Conservation (phyloP, 352 stramenopile species). For the Aphanomyces stellatus region DNA sequence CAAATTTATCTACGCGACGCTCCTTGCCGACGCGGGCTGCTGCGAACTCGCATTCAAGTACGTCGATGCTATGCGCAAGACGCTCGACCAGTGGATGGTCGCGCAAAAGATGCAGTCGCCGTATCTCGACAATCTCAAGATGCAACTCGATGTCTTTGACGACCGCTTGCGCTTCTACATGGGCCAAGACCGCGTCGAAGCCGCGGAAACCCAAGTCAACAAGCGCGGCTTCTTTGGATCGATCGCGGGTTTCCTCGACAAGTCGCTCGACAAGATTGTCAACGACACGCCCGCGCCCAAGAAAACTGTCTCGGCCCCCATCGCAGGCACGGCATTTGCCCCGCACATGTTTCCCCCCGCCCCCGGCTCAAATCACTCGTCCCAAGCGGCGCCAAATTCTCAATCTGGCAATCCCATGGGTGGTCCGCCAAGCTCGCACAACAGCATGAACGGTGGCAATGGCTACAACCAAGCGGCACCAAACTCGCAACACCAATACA, state of each 20-base stretch:
- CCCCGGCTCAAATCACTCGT: conserved; percentile 8
- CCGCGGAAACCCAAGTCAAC: conserved; percentile 17
- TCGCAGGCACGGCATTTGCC: neutral
- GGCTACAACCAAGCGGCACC: neutral
- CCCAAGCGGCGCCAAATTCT: neutral
- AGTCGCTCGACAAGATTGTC: conserved; percentile 16
- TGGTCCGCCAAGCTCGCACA: neutral
- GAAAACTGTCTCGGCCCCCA: neutral
- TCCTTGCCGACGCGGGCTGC: conserved; percentile 75
- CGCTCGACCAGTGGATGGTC: conserved; percentile 58
- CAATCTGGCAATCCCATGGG: too few relatives aligned
- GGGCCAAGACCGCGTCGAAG: conserved; percentile 49
- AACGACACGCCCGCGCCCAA: conserved; percentile 7
- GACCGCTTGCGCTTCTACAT: conserved; percentile 80
- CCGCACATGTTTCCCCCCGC: conserved; percentile 16
- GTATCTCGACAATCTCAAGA: conserved; percentile 84
- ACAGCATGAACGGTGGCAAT: too few relatives aligned
- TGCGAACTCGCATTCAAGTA: conserved; percentile 81
- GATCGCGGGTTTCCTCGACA: conserved; percentile 8
- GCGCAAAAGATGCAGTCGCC: conserved; percentile 78
- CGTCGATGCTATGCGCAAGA: conserved; percentile 74
- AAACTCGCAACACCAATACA: neutral
- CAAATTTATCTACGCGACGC: conserved; percentile 84
- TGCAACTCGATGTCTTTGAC: conserved; percentile 77
- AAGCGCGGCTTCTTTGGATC: conserved; percentile 20